Evolutionary conservation across 192 early-diverging fungal genomes (phyloP).

Genomic region (Mortierella hygrophila): DNA sequence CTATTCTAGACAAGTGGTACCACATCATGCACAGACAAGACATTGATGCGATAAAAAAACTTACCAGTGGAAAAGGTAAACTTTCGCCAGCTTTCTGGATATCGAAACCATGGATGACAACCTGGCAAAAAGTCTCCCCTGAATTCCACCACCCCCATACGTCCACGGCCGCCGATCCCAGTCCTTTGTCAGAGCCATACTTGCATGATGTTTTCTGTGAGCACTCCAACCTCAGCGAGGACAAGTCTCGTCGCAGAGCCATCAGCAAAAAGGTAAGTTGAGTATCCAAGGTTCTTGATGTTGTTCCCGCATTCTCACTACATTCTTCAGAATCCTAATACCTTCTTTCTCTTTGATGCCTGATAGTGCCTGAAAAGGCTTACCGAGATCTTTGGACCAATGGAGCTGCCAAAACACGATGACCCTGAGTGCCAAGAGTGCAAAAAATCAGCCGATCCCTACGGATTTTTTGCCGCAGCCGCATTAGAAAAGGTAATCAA

Average conservation of each 20-base stretch:
- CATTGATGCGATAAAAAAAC: slow-evolving; percentile 26
- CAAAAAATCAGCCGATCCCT: background rate
- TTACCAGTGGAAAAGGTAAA: background rate
- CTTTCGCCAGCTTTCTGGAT: slow-evolving; percentile 24
- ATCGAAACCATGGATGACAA: slow-evolving; percentile 36
- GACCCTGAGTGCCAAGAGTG: slow-evolving; percentile 23
- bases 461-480: slow-evolving; percentile 18
- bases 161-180: slow-evolving; percentile 20
- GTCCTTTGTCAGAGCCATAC: slow-evolving; percentile 20
- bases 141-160: slow-evolving; percentile 8
- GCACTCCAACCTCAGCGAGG: slow-evolving; percentile 16
- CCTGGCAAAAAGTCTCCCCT: slow-evolving; percentile 32
- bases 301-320: background rate
- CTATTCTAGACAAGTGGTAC: slow-evolving; percentile 45
- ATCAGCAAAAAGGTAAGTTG: slow-evolving; percentile 26
- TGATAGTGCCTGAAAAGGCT: slow-evolving; percentile 10
- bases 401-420: slow-evolving; percentile 12
- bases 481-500: slow-evolving; percentile 32
- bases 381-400: slow-evolving; percentile 13
- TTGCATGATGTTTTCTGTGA: slow-evolving; percentile 25
- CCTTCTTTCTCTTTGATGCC: background rate
- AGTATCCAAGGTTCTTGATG: background rate
- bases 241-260: slow-evolving; percentile 19
- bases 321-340: background rate
- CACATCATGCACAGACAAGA: slow-evolving; percentile 29